These are phyloP conservation scores for Blastomyces parvus DNA, from an alignment of 2,329 filamentous ascomycete genomes.

Conservation along the genomic window DNA sequence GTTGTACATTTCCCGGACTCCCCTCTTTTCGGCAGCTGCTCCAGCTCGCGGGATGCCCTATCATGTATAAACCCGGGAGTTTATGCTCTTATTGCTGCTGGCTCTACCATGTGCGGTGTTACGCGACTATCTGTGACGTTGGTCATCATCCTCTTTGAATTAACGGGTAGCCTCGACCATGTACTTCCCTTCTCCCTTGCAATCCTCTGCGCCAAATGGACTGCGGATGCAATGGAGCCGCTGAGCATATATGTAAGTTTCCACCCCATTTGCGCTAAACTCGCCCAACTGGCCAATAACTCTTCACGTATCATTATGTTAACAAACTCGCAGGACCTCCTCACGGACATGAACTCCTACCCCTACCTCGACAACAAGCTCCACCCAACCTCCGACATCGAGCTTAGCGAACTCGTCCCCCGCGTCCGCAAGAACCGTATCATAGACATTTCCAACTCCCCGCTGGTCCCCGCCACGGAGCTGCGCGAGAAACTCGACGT, in stretches of 20 bases:
- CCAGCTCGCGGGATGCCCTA: constrained; percentile 55
- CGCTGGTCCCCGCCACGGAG: constrained; percentile 64
- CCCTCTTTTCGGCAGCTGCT: constrained; percentile 65
- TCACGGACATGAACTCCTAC: constrained; percentile 95
- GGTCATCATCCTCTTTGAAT: constrained; percentile 88
- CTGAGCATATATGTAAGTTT: constrained; percentile 73
- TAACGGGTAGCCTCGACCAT: constrained; percentile 90
- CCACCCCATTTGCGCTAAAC: background rate
- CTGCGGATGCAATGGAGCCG: constrained; percentile 87
- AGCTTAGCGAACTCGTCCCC: constrained; percentile 77
- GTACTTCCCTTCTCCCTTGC: constrained; percentile 89
- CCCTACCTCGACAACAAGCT: constrained; percentile 96
- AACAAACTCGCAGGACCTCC: constrained; percentile 54
- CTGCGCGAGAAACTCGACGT: constrained; percentile 73
- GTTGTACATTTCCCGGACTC: constrained; percentile 65
- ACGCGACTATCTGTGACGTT: constrained; percentile 88
- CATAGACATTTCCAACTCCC: constrained; percentile 80
- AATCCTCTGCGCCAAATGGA: constrained; percentile 96
- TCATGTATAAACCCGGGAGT: constrained; percentile 93
- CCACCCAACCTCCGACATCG: constrained; percentile 80
- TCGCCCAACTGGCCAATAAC: too few species aligned
- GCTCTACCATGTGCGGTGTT: constrained; percentile 96
- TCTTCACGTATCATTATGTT: background rate
- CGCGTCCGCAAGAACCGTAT: constrained; percentile 63
- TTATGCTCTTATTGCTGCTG: constrained; percentile 87